Evolutionary conservation across 148 eudicot species (phyloP), one percentile per base, ranked within the genome.

Genomic region (Rhododendron vialii): DNA sequence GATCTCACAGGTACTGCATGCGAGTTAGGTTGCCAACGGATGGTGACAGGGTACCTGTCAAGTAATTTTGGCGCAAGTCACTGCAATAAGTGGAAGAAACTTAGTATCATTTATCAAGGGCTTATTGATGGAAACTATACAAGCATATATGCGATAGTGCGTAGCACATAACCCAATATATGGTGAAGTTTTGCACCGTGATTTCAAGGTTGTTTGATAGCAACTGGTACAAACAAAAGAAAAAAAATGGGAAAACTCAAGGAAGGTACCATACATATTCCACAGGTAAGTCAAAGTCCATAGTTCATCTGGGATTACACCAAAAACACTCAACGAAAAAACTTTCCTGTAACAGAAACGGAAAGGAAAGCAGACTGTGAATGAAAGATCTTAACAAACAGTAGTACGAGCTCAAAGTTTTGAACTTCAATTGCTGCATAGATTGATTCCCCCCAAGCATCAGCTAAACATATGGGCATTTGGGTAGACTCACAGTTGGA

Each of bases 271-370:
- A 73, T 92, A 94, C 98, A 94, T 81, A 87, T 95, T 88, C 71
- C 82, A 80, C 82, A 95, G 95, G 88, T 73, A 90, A 86, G 92
- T 93, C 86, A 96, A 87, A 83, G 71, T 90, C 98, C 98, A 96
- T 6, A 94, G 94, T 87, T 92, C 98, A 69, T 96, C 92, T 5
- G 98, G 98, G 59, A 96, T 86, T 51, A 84, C 90, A 35, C 98
- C 98, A 6, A 17, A 45, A 47, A 91, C 94, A 83, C 90, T 92
- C 24, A 92, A 10, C 63, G 89, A 90, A 89, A 89, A 92, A 43
- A 94, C 93, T 83, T 92, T 92, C 92, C 98, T 93, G 95, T 35
- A 85, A 86, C 82, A 51, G 86, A 80, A 75, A 20, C 0, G 13
- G 74, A 79, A 45, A 51, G 14, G 57, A 71, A 84, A 4, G 15